phyloP scores from a whole-genome alignment of 2,329 filamentous ascomycete genomes.

The Trichophyton benhamiae region DNA sequence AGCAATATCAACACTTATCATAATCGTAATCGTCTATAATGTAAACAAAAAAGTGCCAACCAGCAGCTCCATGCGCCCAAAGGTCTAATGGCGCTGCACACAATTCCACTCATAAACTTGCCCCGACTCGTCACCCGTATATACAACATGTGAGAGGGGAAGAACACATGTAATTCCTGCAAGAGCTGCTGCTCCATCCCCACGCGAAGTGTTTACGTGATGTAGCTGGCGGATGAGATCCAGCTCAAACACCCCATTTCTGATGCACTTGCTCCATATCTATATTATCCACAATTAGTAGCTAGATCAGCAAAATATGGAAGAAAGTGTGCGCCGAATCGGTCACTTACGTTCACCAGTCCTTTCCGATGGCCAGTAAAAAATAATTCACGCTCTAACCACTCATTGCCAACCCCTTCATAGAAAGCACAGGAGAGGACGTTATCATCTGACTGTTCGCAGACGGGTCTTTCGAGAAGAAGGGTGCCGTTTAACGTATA shows the following conservation, averaged over 20 bases:
- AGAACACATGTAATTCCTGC: conserved; percentile 76
- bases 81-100: conserved; percentile 35
- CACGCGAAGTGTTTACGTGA: conserved; percentile 58
- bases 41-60: background rate
- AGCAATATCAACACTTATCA: conserved; percentile 1
- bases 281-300: conserved; percentile 16
- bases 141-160: conserved; percentile 70
- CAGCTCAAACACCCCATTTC: conserved; percentile 57
- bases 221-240: conserved; percentile 71
- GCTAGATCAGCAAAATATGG: background rate
- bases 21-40: background rate
- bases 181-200: conserved; percentile 41
- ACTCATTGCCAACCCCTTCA: conserved; percentile 80
- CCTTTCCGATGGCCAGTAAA: conserved; percentile 82
- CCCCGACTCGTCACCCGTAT: conserved; percentile 89
- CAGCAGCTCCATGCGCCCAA: background rate
- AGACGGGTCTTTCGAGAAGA: conserved; percentile 71
- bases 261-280: conserved; percentile 47
- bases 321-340: background rate
- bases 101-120: conserved; percentile 58
- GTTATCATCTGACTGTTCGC: conserved; percentile 57
- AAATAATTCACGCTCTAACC: conserved; percentile 72
- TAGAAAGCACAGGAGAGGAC: conserved; percentile 82
- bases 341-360: conserved; percentile 53
- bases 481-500: conserved; percentile 82